Base-by-base conservation (phyloP, 257 asterid genomes). In the Lithospermum erythrorhizon region DNA sequence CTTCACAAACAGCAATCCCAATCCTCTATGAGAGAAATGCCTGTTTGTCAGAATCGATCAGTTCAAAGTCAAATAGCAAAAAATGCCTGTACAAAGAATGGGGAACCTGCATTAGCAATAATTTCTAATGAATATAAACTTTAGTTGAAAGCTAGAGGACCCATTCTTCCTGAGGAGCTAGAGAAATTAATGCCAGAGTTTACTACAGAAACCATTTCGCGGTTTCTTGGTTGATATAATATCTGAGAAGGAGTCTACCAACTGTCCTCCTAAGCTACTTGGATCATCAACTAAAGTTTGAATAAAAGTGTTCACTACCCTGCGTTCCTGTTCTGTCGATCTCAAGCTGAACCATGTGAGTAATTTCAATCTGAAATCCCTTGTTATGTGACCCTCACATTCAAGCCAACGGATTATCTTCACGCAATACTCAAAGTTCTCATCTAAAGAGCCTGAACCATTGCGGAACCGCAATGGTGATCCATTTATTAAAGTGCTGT, bases 261-360 rank as follows among this genome's bases (percentile, higher is more conserved):
- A 73, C 72, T 86, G 97, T 24, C 89, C 94, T 0, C 89, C 94
- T 82, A 89, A 76, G 68, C 94, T 77, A 71, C 64, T 70, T 9
- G 97, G 94, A 75, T 89, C 94, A 54, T 86, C 97, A 14, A 81
- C 74, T 71, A 86, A 72, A 14, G 89, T 78, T 67, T 89, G 94
- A 68, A 90, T 87, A 58, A 82, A 90, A 21, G 95, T 90, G 78
- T 85, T 80, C 19, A 90, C 95, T 72, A 90, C 96, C 74, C 91
- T 78, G 11, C 95, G 83, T 63, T 87, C 98, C 72, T 90, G 98
- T 81, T 77, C 95, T 1, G 95, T 82, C 53, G 96, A 80, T 68
- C 95, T 79, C 61, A 90, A 74, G 73, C 96, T 87, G 77, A 87
- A 85, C 97, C 97, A 90, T 21, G 96, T 87, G 37, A 90, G 90